These are phyloP conservation scores for Clavispora vitiphila DNA, from an alignment of 805 yeast genomes.

Conservation along the genomic window DNA sequence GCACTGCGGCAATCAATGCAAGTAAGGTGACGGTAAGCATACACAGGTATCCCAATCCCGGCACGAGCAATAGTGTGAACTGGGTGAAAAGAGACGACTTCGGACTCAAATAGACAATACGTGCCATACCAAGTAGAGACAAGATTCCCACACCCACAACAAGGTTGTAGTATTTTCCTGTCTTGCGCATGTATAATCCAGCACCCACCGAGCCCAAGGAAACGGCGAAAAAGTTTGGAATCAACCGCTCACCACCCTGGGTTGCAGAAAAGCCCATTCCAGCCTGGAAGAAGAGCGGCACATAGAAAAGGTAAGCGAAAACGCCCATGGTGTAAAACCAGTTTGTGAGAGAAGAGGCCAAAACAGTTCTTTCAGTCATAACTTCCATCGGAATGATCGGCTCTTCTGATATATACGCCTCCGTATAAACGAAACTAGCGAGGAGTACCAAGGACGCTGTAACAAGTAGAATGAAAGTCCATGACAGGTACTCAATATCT, in stretches of 20 bases:
- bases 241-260: conserved; percentile 50
- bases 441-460: conserved; percentile 30
- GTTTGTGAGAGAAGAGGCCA: conserved; percentile 61
- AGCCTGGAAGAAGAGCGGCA: conserved; percentile 63
- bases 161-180: conserved; percentile 59
- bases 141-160: conserved; percentile 38
- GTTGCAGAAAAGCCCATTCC: conserved; percentile 51
- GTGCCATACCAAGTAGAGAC: conserved; percentile 43
- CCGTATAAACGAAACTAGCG: conserved; percentile 46
- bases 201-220: conserved; percentile 62
- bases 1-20: conserved; percentile 74
- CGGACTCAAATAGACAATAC: conserved; percentile 29
- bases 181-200: conserved; percentile 61
- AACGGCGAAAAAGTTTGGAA: conserved; percentile 67
- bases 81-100: conserved; percentile 32
- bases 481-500: conserved; percentile 44
- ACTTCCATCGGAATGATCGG: conserved; percentile 67
- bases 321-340: conserved; percentile 69
- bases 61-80: conserved; percentile 41
- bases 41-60: conserved; percentile 64
- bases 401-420: conserved; percentile 47
- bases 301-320: conserved; percentile 59
- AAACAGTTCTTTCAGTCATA: conserved; percentile 52
- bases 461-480: conserved; percentile 31
- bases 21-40: conserved; percentile 67